A percentile compares a stretch with the other conserved stretches of the same genome.
Evolutionary conservation across 495 filamentous ascomycete species (phyloP).

Genomic region (Neurospora pannonica): DNA sequence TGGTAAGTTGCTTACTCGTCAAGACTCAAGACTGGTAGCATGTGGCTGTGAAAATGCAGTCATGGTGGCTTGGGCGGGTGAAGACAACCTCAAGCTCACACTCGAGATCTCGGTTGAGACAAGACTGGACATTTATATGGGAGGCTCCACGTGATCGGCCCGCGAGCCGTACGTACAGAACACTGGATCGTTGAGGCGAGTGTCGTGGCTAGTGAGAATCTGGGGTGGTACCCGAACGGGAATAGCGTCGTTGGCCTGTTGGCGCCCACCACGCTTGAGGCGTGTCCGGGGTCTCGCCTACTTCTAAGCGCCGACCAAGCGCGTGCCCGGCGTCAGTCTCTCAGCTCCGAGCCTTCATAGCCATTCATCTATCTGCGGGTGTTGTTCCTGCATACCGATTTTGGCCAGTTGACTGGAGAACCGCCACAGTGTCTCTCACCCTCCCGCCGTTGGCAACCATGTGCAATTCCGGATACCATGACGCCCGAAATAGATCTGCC

Average conservation of each 20-base stretch:
- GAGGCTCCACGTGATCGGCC: background rate
- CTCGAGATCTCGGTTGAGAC: background rate
- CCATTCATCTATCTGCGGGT: conserved; percentile 10
- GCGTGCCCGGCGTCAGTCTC: conserved; percentile 7
- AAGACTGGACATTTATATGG: background rate
- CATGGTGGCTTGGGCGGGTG: background rate
- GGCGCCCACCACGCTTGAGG: background rate
- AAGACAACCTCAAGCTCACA: background rate
- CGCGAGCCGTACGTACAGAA: background rate
- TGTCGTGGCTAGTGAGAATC: background rate
- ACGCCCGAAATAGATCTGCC: background rate
- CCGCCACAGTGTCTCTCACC: conserved; percentile 5
- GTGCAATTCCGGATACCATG: background rate
- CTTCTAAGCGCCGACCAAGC: conserved; percentile 24
- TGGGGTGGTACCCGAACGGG: background rate
- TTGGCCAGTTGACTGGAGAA: background rate
- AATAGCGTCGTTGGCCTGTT: background rate
- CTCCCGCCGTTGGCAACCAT: background rate
- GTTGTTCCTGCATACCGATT: conserved; percentile 11
- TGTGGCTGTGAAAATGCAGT: background rate
- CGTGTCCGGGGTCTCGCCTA: background rate
- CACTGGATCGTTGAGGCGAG: background rate
- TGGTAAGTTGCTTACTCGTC: background rate
- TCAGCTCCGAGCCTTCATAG: conserved; percentile 1
- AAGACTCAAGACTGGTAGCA: background rate